Percentiles rank a stretch among this genome's conserved stretches.
These are phyloP conservation scores for Collybia mongolica DNA, from an alignment of 768 basidiomycete genomes.

Conservation along the genomic window DNA sequence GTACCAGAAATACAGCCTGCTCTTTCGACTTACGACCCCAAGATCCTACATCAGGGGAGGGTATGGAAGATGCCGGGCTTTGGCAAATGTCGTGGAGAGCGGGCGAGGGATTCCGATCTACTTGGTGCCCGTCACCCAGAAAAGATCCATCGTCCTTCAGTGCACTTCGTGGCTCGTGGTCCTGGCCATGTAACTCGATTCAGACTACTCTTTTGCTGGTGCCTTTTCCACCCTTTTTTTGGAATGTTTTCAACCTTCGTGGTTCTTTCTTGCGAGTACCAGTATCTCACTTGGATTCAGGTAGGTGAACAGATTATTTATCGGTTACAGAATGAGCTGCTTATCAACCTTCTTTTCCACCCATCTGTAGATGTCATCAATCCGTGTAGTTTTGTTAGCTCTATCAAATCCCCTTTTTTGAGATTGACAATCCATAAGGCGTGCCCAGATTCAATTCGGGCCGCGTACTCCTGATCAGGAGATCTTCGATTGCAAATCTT, in stretches of 20 bases:
- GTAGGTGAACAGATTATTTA: neutral
- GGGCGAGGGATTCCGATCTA: slow-evolving; percentile 26
- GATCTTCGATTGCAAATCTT: no score
- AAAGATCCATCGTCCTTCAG: slow-evolving; percentile 36
- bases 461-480: no score
- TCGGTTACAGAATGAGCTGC: no score
- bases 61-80: slow-evolving; percentile 24
- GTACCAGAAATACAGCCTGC: slow-evolving; percentile 50
- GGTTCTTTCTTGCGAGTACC: neutral
- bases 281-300: neutral
- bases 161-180: slow-evolving; percentile 50
- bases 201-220: slow-evolving; percentile 61
- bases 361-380: no score
- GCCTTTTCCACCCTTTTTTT: slow-evolving; percentile 21
- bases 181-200: slow-evolving; percentile 49
- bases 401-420: no score
- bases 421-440: no score
- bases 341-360: no score
- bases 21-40: slow-evolving; percentile 23
- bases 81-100: slow-evolving; percentile 48
- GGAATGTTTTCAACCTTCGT: slow-evolving; percentile 10
- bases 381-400: no score
- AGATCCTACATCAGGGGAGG: slow-evolving; percentile 35
- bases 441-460: no score
- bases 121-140: slow-evolving; percentile 12